Evolutionary conservation across 2,329 filamentous ascomycete species (phyloP), one percentile per base, ranked within the genome.

Genomic region (Epichloe sylvatica): DNA sequence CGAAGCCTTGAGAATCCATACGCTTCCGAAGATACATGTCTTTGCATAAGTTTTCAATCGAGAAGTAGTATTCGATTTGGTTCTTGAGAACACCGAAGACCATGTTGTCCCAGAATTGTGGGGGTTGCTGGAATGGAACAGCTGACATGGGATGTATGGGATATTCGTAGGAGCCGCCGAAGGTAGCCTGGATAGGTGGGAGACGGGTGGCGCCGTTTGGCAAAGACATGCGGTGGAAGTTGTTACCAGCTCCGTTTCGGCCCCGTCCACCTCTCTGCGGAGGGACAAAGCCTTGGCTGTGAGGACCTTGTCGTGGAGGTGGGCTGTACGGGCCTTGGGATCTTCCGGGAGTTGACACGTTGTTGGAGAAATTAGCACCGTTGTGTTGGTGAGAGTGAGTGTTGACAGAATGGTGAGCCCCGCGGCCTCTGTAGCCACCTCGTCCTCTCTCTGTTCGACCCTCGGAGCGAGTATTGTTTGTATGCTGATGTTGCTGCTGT

Each of bases 1-100:
- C 90, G 61, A 90, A 97, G 17, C 92, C 92, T 64, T 97, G 86
- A 1, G 85, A 86, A 63, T 98, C 91, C 92, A 98, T 97, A 58
- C 90, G 83, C 60, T 80, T 82, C 51, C 92, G 83, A 52, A 98
- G 74, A 66, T 81, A 97, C 60, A 86, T 75, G 61, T 98, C 92
- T 68, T 95, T 96, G 75, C 87, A 86, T 46, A 97, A 75, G 63
- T 98, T 98, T 61, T 96, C 86, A 30, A 95, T 78, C 0, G 91
- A 97, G 69, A 98, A 95, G 68, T 98, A 98, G 71, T 96, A 98
- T 60, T 95, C 88, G 37, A 89, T 77, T 61, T 76, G 70, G 55
- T 63, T 64, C 49, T 68, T 72, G 45, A 79, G 63, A 44, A 72
- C 63, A 3, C 65, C 57, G 37, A 73, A 44, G 15, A 65, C 47